phyloP scores from a whole-genome alignment of 768 basidiomycete species.

The Suillus tomentosus region DNA sequence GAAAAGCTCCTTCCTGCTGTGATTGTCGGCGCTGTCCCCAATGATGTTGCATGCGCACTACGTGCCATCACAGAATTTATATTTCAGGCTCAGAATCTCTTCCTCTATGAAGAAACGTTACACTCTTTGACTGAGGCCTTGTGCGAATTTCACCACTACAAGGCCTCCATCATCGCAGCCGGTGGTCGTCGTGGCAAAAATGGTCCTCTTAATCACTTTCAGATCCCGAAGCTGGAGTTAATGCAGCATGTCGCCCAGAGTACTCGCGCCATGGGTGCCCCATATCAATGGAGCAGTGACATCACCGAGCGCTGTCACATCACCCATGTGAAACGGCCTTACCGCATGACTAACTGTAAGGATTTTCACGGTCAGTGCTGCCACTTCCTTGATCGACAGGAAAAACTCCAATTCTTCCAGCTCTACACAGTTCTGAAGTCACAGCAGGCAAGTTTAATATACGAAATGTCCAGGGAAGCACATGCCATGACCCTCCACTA shows the following conservation, averaged over 20 bases:
- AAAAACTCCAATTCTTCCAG: constrained; percentile 14
- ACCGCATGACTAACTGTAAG: background rate
- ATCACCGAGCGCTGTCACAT: constrained; percentile 19
- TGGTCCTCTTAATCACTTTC: constrained; percentile 11
- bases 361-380: constrained; percentile 15
- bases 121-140: constrained; percentile 10
- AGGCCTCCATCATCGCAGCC: constrained; percentile 5
- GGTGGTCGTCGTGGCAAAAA: constrained; percentile 16
- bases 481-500: constrained; percentile 3
- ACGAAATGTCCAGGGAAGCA: constrained; percentile 9
- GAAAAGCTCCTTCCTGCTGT: constrained; percentile 13
- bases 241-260: constrained; percentile 18
- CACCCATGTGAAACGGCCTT: constrained; percentile 10
- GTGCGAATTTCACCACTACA: constrained; percentile 15
- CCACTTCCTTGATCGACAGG: constrained; percentile 12
- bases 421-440: constrained; percentile 13
- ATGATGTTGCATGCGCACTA: constrained; percentile 34
- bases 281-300: constrained; percentile 20
- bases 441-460: background rate
- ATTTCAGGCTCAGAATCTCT: constrained; percentile 35
- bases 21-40: constrained; percentile 24
- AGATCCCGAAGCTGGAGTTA: background rate
- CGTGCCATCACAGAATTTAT: constrained; percentile 40
- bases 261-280: constrained; percentile 31
- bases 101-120: constrained; percentile 26